These are phyloP conservation scores for Candida tammaniensis DNA, from an alignment of 805 yeast genomes.

Conservation along the genomic window DNA sequence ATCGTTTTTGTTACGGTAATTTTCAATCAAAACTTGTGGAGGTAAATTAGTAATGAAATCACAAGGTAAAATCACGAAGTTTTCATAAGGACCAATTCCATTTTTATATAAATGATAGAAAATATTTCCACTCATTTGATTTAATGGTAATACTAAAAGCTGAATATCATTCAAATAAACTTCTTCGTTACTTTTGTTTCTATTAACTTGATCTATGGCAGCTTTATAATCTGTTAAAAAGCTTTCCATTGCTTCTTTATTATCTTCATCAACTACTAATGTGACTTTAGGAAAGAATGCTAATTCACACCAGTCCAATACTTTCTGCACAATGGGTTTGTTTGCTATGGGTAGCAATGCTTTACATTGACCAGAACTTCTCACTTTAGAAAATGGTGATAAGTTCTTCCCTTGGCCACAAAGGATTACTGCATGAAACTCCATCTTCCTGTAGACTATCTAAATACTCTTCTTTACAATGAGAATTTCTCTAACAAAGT, in stretches of 20 bases:
- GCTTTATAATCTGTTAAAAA: constrained; percentile 48
- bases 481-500: too few relatives aligned
- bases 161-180: constrained; percentile 13
- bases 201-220: constrained; percentile 13
- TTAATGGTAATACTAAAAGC: constrained; percentile 22
- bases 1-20: constrained; percentile 69
- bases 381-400: constrained; percentile 64
- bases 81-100: constrained; percentile 11
- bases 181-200: constrained; percentile 14
- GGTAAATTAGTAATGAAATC: constrained; percentile 92
- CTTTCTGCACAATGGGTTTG: constrained; percentile 82
- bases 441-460: too few relatives aligned
- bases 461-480: too few relatives aligned
- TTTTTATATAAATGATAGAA: constrained; percentile 46
- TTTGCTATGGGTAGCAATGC: constrained; percentile 89
- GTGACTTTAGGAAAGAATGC: constrained; percentile 75
- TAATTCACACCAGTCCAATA: constrained; percentile 87
- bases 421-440: constrained; percentile 84
- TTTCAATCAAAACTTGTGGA: constrained; percentile 83
- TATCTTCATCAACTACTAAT: constrained; percentile 53
- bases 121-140: constrained; percentile 60
- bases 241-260: constrained; percentile 43
- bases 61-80: constrained; percentile 84
- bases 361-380: constrained; percentile 69
- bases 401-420: constrained; percentile 82